Conservation (phyloP, 768 basidiomycete genomes). For the Omphalotus guepiniiformis region DNA sequence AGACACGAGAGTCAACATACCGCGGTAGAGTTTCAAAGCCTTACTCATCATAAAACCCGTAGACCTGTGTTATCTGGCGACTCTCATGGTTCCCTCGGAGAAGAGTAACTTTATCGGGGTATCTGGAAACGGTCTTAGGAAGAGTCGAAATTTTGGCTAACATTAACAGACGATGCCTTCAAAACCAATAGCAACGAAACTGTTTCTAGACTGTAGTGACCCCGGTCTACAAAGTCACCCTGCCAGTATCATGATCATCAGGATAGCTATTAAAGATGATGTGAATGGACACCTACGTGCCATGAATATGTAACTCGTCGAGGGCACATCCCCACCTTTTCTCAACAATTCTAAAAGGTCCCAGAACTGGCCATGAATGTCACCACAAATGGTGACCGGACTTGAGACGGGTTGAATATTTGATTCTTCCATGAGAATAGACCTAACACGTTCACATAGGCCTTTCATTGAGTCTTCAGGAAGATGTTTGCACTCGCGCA, state of each 20-base stretch:
- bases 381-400: constrained; percentile 93
- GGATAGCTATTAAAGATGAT: constrained; percentile 15
- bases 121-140: constrained; percentile 41
- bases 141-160: background rate
- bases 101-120: constrained; percentile 89
- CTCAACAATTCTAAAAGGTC: constrained; percentile 87
- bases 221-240: constrained; percentile 98
- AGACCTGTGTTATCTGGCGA: constrained; percentile 96
- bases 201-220: constrained; percentile 94
- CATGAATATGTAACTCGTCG: constrained; percentile 95
- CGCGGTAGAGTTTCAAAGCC: background rate
- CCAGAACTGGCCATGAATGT: constrained; percentile 98
- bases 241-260: constrained; percentile 31
- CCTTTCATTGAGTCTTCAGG: constrained; percentile 90
- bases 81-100: constrained; percentile 96
- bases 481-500: constrained; percentile 83
- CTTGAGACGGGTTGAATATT: constrained; percentile 96
- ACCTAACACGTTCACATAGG: constrained; percentile 85
- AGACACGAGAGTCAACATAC: no score
- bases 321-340: constrained; percentile 82
- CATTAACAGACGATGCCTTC: constrained; percentile 71
- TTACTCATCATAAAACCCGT: constrained; percentile 90
- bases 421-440: constrained; percentile 91
- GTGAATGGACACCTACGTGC: constrained; percentile 53
- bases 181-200: constrained; percentile 84